These are phyloP conservation scores for Fusarium sp. DNA, from an alignment of 2,329 filamentous ascomycete species.

Conservation along the genomic window DNA sequence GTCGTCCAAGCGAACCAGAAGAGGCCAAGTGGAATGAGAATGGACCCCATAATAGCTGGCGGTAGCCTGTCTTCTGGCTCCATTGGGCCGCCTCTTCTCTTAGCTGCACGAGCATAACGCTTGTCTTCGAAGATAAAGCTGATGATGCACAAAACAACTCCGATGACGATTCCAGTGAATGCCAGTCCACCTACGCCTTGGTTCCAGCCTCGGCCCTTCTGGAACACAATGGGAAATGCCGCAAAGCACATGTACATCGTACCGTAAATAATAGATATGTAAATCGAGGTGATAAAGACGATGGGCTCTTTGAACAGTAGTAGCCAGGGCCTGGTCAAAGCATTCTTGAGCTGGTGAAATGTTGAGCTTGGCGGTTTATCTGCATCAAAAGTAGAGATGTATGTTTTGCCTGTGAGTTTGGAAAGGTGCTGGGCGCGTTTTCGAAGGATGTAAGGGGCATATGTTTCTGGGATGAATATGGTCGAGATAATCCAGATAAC, in stretches of 20 bases:
- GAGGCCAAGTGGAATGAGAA: background rate
- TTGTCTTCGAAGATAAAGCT: slow-evolving; percentile 4
- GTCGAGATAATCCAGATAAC: slow-evolving; percentile 48
- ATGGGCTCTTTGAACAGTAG: slow-evolving; percentile 77
- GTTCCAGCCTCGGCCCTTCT: slow-evolving; percentile 12
- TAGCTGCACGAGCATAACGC: background rate
- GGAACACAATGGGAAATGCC: slow-evolving; percentile 23
- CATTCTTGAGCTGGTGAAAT: slow-evolving; percentile 58
- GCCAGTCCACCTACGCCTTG: slow-evolving; percentile 16
- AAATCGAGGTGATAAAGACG: slow-evolving; percentile 70
- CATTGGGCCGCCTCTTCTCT: background rate
- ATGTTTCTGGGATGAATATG: slow-evolving; percentile 55
- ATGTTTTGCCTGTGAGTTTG: slow-evolving; percentile 32
- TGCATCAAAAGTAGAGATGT: slow-evolving; percentile 54
- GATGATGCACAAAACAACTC: background rate
- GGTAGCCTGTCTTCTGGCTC: slow-evolving; percentile 6
- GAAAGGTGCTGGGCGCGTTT: slow-evolving; percentile 38
- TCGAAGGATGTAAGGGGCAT: slow-evolving; percentile 42
- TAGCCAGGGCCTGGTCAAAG: slow-evolving; percentile 69
- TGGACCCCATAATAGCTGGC: slow-evolving; percentile 7
- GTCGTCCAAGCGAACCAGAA: slow-evolving; percentile 33
- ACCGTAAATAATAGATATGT: slow-evolving; percentile 64
- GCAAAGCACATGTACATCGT: slow-evolving; percentile 32
- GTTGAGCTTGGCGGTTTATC: slow-evolving; percentile 49
- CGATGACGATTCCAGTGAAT: slow-evolving; percentile 6